Conservation (phyloP, 768 basidiomycete genomes). For the Trametes punicea region DNA sequence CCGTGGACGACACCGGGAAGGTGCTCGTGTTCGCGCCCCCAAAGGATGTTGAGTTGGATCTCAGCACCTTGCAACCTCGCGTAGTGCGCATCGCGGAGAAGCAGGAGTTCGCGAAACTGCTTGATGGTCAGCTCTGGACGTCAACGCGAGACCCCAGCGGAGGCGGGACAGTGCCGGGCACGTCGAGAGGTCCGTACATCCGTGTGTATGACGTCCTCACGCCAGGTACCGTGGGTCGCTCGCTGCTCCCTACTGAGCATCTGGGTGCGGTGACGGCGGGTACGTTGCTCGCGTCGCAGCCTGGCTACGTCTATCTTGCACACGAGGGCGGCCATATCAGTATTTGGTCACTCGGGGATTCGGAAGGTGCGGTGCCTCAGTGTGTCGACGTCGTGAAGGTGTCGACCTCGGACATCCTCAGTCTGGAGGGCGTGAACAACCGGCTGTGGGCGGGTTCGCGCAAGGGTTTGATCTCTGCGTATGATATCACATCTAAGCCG, state of each 20-base stretch:
- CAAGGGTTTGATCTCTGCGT: constrained; percentile 78
- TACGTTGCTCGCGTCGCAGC: constrained; percentile 66
- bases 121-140: constrained; percentile 83
- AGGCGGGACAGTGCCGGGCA: constrained; percentile 32
- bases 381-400: constrained; percentile 81
- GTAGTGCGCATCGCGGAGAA: constrained; percentile 74
- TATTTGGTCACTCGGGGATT: constrained; percentile 61
- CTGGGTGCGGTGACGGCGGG: constrained; percentile 83
- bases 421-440: constrained; percentile 80
- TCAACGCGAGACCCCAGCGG: constrained; percentile 51
- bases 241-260: constrained; percentile 61
- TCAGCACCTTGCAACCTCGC: constrained; percentile 50
- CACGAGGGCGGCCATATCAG: constrained; percentile 91
- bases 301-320: constrained; percentile 71
- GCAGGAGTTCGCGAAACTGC: constrained; percentile 71
- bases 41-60: constrained; percentile 26
- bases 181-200: constrained; percentile 62
- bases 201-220: constrained; percentile 76
- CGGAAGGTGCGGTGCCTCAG: constrained; percentile 52
- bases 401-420: constrained; percentile 74
- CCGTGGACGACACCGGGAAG: constrained; percentile 86
- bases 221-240: constrained; percentile 51
- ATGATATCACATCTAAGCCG: constrained; percentile 68
- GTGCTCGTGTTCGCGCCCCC: constrained; percentile 63
- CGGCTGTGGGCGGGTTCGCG: constrained; percentile 86